Evolutionary conservation across 129 eudicot genomes (phyloP).

Genomic region (Heracleum sosnowskyi): DNA sequence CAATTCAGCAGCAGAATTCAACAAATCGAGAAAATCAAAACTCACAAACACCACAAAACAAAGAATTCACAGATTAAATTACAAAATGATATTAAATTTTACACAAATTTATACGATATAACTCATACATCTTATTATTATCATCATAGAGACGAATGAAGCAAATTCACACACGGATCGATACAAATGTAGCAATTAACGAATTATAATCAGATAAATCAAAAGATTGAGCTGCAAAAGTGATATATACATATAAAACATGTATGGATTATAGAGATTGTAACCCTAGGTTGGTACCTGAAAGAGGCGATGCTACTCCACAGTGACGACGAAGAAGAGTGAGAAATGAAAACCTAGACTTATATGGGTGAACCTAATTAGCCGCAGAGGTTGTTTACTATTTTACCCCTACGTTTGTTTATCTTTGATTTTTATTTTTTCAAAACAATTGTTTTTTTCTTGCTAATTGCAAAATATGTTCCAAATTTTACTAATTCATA

Average conservation of each 20-base stretch:
- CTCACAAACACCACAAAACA: background rate
- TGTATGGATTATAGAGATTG: background rate
- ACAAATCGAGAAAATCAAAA: background rate
- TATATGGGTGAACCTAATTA: background rate
- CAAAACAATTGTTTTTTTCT: too few relatives aligned
- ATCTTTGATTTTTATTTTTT: too few relatives aligned
- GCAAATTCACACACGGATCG: background rate
- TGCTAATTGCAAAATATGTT: too few relatives aligned
- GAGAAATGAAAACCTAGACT: background rate
- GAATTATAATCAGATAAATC: background rate
- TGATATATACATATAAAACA: background rate
- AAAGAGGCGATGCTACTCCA: background rate
- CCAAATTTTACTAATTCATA: too few relatives aligned
- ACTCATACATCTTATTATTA: background rate
- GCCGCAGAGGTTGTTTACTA: background rate
- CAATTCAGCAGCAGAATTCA: background rate
- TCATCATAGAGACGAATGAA: background rate
- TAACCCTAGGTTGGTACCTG: background rate
- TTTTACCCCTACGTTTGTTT: background rate
- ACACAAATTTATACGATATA: background rate
- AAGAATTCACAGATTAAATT: background rate
- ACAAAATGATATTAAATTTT: background rate
- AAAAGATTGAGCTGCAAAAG: background rate
- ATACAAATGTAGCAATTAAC: background rate
- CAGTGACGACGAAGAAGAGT: background rate